Evolutionary conservation across 2,329 filamentous ascomycete genomes (phyloP), one percentile per base, ranked within the genome.

Genomic region (Scytalidium lignicola): DNA sequence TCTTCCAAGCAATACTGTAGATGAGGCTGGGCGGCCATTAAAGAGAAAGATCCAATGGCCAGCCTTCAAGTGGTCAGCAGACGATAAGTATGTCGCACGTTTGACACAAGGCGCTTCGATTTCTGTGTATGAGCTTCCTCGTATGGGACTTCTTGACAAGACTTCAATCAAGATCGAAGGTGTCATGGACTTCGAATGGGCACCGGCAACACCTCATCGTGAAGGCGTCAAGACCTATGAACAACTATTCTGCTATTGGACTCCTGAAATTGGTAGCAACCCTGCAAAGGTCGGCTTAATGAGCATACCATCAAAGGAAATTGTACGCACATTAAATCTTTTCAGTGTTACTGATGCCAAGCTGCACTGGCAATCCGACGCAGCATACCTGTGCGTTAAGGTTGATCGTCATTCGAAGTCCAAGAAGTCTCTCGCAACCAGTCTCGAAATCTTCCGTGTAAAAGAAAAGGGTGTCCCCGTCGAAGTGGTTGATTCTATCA

Each of bases 311-410:
- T 91, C 88, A 52, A 97, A 96, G 75, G 85, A 97, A 71, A 81
- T 96, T 58, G 85, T 99, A 55, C 86, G 93, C 63, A 95, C 92
- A 3, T 81, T 96, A 65, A 99, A 99, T 67, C 82, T 99, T 42
- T 97, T 99, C 82, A 97, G 93, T 67, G 93, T 99, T 51, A 90
- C 89, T 42, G 93, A 99, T 68, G 93, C 88, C 51, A 99, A 97
- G 76, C 82, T 99, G 17, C 93, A 99, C 78, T 99, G 93, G 93
- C 93, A 99, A 73, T 96, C 90, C 3, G 90, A 96, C 55, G 88
- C 85, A 49, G 81, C 86, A 53, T 99, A 96, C 67, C 83, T 99
- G 52, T 97, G 93, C 66, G 92, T 97, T 69, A 99, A 99, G 80
- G 93, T 99, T 50, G 93, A 99, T 70, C 82, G 93, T 58, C 93